Evolutionary conservation across 306 rosid species (phyloP).

Genomic region (Ormosia emarginata): DNA sequence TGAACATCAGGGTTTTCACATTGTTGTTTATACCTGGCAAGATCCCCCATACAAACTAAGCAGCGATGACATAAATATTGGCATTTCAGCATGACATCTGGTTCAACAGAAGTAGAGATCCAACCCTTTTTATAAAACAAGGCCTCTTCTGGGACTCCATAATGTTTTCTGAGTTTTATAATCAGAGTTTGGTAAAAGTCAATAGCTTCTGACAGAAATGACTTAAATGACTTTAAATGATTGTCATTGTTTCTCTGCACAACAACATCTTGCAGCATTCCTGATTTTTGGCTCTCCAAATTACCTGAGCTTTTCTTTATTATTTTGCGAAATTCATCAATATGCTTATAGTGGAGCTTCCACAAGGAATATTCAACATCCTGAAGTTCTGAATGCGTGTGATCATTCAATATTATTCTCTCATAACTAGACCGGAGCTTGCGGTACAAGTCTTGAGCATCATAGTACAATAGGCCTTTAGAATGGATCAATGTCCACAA

Average conservation of each 20-base stretch:
- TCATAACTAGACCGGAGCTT: constrained; percentile 67
- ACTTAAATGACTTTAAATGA: constrained; percentile 49
- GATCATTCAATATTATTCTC: constrained; percentile 47
- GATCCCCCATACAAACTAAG: constrained; percentile 94
- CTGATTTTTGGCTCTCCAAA: constrained; percentile 37
- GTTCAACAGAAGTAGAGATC: constrained; percentile 34
- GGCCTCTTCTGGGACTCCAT: constrained; percentile 57
- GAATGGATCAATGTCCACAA: constrained; percentile 68
- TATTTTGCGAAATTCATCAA: constrained; percentile 85
- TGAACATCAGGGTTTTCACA: constrained; percentile 55
- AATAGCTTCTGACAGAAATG: constrained; percentile 71
- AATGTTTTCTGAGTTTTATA: constrained; percentile 51
- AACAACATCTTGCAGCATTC: constrained; percentile 19
- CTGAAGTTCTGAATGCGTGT: constrained; percentile 59
- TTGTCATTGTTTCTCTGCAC: constrained; percentile 27
- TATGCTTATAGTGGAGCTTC: constrained; percentile 94
- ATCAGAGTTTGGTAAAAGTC: constrained; percentile 74
- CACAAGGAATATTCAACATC: constrained; percentile 92
- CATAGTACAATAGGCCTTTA: constrained; percentile 65
- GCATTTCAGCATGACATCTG: constrained; percentile 52
- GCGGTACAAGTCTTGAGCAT: constrained; percentile 58
- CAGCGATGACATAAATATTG: constrained; percentile 88
- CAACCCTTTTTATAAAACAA: constrained; percentile 38
- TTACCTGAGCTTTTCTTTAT: constrained; percentile 56
- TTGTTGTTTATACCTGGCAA: constrained; percentile 81